Percentiles rank a stretch among this genome's conserved stretches.
These are phyloP conservation scores for Leccinum aurantiacum DNA, from an alignment of 768 basidiomycete genomes.

Conservation along the genomic window DNA sequence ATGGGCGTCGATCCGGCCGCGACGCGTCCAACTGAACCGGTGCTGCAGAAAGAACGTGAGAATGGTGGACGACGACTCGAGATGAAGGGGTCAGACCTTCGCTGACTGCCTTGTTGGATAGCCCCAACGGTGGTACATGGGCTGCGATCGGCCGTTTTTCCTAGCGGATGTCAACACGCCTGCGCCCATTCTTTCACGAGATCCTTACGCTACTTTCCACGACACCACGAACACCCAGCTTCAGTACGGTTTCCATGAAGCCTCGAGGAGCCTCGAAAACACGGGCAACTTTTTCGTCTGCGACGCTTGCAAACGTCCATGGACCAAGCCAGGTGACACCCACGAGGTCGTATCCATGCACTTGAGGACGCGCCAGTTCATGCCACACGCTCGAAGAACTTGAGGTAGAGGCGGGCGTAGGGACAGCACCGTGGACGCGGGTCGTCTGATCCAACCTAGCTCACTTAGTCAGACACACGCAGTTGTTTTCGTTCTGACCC, in stretches of 20 bases:
- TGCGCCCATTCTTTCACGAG: background rate
- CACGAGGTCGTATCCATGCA: slow-evolving; percentile 94
- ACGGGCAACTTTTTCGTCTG: slow-evolving; percentile 94
- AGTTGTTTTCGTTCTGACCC: background rate
- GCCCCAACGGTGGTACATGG: slow-evolving; percentile 86
- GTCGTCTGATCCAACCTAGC: slow-evolving; percentile 87
- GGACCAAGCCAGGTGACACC: slow-evolving; percentile 74
- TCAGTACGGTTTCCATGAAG: slow-evolving; percentile 68
- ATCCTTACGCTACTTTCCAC: slow-evolving; percentile 49
- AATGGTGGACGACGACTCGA: background rate
- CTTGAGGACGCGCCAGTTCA: slow-evolving; percentile 89
- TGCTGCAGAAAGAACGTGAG: slow-evolving; percentile 11
- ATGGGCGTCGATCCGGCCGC: slow-evolving; percentile 49
- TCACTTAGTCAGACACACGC: slow-evolving; percentile 1
- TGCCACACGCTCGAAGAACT: slow-evolving; percentile 55
- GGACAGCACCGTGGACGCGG: slow-evolving; percentile 73
- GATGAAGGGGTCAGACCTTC: slow-evolving; percentile 46
- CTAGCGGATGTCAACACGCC: slow-evolving; percentile 35
- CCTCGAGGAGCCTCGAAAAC: slow-evolving; percentile 88
- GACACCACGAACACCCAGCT: slow-evolving; percentile 48
- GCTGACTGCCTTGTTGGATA: slow-evolving; percentile 90
- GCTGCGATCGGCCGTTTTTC: slow-evolving; percentile 70
- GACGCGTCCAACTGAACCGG: slow-evolving; percentile 19
- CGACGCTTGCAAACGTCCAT: slow-evolving; percentile 82
- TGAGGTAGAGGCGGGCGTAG: slow-evolving; percentile 8